Evolutionary conservation across 257 asterid genomes (phyloP).

Genomic region (Solanum pennellii): DNA sequence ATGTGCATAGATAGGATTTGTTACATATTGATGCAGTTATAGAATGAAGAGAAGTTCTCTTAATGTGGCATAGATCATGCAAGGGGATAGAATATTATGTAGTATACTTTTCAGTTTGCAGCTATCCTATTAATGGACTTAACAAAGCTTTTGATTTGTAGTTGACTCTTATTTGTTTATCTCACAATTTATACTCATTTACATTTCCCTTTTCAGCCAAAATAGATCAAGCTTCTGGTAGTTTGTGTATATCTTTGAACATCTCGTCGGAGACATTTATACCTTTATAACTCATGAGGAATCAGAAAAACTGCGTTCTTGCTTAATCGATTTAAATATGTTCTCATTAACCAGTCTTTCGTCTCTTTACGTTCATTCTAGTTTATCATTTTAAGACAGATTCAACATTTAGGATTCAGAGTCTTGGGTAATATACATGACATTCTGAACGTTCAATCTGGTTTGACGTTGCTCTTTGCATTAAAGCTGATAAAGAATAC

Average conservation of each 20-base stretch:
- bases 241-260: background rate
- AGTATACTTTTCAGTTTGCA: background rate
- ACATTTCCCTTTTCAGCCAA: background rate
- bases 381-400: background rate
- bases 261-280: background rate
- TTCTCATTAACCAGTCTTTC: background rate
- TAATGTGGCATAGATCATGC: background rate
- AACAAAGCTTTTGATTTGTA: background rate
- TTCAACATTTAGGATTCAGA: background rate
- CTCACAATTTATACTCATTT: background rate
- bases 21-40: no score
- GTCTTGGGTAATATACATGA: background rate
- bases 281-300: background rate
- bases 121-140: background rate
- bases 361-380: background rate
- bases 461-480: no score
- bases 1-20: background rate
- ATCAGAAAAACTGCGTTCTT: background rate
- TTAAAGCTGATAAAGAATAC: no score
- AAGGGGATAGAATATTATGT: background rate
- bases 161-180: background rate
- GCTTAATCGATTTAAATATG: background rate
- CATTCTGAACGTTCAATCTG: background rate
- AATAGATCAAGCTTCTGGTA: background rate
- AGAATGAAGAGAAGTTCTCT: background rate